Conservation (phyloP, 2,329 filamentous ascomycete genomes). For the Claviceps digitariae region DNA sequence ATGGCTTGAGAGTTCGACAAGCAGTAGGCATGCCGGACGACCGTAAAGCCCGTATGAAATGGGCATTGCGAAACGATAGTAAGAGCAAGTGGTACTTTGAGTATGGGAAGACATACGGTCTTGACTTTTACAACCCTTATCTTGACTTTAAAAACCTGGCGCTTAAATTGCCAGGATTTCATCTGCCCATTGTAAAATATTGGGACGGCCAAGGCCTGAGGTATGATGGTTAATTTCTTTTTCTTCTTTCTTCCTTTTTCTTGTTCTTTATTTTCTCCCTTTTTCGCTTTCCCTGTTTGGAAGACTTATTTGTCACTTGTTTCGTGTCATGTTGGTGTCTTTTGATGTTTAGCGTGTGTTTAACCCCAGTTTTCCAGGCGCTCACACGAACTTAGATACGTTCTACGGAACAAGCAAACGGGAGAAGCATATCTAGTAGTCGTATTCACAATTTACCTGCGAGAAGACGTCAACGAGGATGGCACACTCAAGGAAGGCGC, state of each 20-base stretch:
- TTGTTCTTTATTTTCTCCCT: neutral
- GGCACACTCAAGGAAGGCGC: slow-evolving; percentile 36
- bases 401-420: slow-evolving; percentile 68
- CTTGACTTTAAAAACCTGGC: slow-evolving; percentile 69
- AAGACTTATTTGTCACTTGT: slow-evolving; percentile 1
- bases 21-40: slow-evolving; percentile 36
- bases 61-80: slow-evolving; percentile 36
- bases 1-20: slow-evolving; percentile 32
- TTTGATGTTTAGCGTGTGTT: slow-evolving; percentile 3
- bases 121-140: slow-evolving; percentile 82
- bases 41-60: slow-evolving; percentile 42
- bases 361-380: slow-evolving; percentile 32
- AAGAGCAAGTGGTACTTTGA: slow-evolving; percentile 42
- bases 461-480: slow-evolving; percentile 49
- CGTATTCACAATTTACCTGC: slow-evolving; percentile 62
- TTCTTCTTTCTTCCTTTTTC: neutral
- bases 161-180: slow-evolving; percentile 58
- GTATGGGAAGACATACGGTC: slow-evolving; percentile 36
- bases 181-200: slow-evolving; percentile 59
- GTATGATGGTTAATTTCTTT: slow-evolving; percentile 31
- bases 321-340: neutral
- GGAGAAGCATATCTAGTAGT: slow-evolving; percentile 68
- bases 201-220: slow-evolving; percentile 68
- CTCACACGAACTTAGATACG: slow-evolving; percentile 81
- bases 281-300: neutral